Base-by-base conservation (phyloP, 73 alveolate species). In the Uronychia binucleata region DNA sequence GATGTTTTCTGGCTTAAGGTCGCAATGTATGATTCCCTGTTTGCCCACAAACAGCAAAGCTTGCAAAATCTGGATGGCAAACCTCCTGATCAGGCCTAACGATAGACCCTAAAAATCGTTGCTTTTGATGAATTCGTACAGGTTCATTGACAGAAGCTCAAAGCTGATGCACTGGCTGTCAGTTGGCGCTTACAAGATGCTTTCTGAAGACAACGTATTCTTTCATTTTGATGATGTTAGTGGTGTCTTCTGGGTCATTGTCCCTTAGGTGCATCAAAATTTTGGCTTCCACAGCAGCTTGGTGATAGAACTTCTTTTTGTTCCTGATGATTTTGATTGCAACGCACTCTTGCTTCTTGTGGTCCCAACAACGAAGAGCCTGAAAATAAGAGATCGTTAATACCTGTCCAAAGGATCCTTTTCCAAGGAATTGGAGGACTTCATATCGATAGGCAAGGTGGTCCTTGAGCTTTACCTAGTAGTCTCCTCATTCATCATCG, bases 401-500 rank as follows among this genome's bases (percentile, higher is more conserved):
- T 46, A 46, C 67, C 67, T 46, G 67, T 46, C 67, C 67, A 46
- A 46, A 46, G 67, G 67, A 46, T 46, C 67, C 67, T 46, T 46
- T 46, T 5, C 67, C 67, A 46, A 46, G 67, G 67, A 60, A 57
- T 59, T 89, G 86, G 30, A 94, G 58, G 75, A 98, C 87, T 87
- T 98, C 99, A 93, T 97, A 98, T 90, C 99, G 77, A 83, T 95
- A 98, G 79, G 93, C 90, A 35, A 98, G 91, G 88, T 98, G 99
- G 79, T 97, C 98, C 59, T 98, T 96, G 34, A 82, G 81, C 35
- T 89, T 90, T 31, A 85, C 81, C 32, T 85, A 80, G 79, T 98
- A 98, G 82, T 98, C 98, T 31, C 99, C 99, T 79, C 94, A 92
- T 67, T 92, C 95, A 75, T 91, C 95, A 85, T 97, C 98, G 89